Conservation (phyloP, 2,329 filamentous ascomycete genomes). For the Arthroderma sp. region DNA sequence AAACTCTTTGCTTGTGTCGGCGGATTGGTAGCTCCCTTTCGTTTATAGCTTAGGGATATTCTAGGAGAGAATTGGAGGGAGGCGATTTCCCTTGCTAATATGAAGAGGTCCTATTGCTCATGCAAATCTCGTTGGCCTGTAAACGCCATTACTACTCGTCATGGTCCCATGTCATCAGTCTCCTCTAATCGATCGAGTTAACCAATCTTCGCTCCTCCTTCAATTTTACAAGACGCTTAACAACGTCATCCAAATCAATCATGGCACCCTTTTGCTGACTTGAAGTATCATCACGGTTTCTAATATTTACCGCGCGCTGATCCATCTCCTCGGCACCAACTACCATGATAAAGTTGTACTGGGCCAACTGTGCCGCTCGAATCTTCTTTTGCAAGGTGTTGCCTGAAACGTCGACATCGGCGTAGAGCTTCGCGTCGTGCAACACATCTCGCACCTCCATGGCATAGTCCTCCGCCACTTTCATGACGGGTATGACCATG, state of each 20-base stretch:
- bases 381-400: conserved; percentile 42
- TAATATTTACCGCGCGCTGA: conserved; percentile 46
- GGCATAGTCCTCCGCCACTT: conserved; percentile 35
- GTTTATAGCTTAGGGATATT: too few relatives aligned
- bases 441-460: conserved; percentile 35
- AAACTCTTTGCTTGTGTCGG: too few relatives aligned
- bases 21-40: too few relatives aligned
- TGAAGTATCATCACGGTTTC: conserved; percentile 49
- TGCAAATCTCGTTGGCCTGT: too few relatives aligned
- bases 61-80: too few relatives aligned
- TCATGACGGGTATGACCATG: conserved; percentile 39
- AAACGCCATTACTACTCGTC: too few relatives aligned
- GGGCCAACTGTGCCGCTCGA: conserved; percentile 32
- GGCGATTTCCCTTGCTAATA: too few relatives aligned
- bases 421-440: conserved; percentile 32
- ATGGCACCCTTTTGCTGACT: conserved; percentile 50
- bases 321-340: conserved; percentile 51
- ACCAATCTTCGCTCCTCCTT: conserved; percentile 34
- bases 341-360: conserved; percentile 43
- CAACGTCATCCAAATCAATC: conserved; percentile 46
- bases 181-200: conserved; percentile 14
- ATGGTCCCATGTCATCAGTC: too few relatives aligned
- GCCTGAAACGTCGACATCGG: conserved; percentile 35
- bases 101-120: too few relatives aligned
- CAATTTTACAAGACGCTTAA: conserved; percentile 38